phyloP scores from a whole-genome alignment of 306 rosid species.

The Citrullus mucosospermus region DNA sequence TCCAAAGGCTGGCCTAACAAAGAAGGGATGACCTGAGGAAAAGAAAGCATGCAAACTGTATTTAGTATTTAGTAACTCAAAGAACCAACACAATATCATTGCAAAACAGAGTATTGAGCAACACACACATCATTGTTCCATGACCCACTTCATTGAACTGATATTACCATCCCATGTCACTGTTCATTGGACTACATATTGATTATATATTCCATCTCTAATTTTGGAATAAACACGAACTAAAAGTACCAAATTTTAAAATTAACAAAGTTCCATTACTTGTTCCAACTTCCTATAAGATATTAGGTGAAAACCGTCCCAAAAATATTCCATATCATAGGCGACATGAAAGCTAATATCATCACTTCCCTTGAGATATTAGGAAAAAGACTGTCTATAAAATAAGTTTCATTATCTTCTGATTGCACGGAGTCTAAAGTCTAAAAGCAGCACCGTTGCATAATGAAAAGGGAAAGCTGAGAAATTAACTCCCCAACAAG shows the following conservation, averaged over 20 bases:
- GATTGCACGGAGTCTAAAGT: background rate
- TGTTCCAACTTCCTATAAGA: background rate
- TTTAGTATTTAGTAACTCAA: background rate
- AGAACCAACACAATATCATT: background rate
- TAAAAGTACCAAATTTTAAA: background rate
- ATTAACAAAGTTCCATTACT: background rate
- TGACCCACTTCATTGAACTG: background rate
- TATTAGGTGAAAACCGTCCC: background rate
- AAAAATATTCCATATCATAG: background rate
- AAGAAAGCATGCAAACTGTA: background rate
- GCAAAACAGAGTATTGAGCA: background rate
- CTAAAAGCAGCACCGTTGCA: background rate
- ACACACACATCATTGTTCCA: background rate
- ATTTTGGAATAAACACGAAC: background rate
- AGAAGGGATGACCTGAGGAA: conserved; percentile 67
- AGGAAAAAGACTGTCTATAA: background rate
- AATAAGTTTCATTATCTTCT: background rate
- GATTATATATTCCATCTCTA: background rate
- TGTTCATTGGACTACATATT: background rate
- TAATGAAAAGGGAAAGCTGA: background rate
- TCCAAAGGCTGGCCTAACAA: conserved; percentile 17
- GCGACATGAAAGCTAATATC: background rate
- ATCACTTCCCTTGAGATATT: background rate
- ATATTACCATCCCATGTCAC: background rate
- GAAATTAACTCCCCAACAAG: background rate